Evolutionary conservation across 1,284 basidiomycete genomes (phyloP), one percentile per base, ranked within the genome.

Genomic region (Golubevia pallescens): DNA sequence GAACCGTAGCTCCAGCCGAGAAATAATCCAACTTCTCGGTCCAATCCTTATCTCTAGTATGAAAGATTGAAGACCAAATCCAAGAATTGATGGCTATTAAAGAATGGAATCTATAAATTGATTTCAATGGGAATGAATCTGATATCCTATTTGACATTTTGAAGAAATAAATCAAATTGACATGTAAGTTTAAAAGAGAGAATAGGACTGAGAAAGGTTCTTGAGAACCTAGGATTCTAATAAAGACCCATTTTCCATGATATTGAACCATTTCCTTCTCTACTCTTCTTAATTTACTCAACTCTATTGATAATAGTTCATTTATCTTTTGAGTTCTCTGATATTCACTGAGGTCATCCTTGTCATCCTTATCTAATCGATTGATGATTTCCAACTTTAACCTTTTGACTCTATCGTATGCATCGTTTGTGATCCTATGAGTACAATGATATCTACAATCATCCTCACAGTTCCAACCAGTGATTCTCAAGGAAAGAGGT

Each of bases 21-120:
- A 98, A 97, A 86, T 99, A 99, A 85, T 99, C 96, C 75, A 95
- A 77, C 71, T 92, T 93, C 86, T 99, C 97, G 0, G 96, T 99
- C 54, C 87, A 86, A 1, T 91, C 90, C 19, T 90, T 88, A 87
- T 98, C 96, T 88, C 97, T 88, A 0, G 92, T 93, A 84, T 99
- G 97, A 80, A 99, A 99, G 10, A 98, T 89, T 0, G 92, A 87
- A 5, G 92, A 94, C 93, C 94, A 97, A 28, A 93, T 80, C 97
- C 96, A 99, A 0, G 94, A 92, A 77, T 95, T 95, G 76, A 94
- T 88, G 81, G 92, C 94, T 55, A 92, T 87, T 62, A 89, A 84
- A 1, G 92, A 90, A 89, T 93, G 92, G 0, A 86, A 79, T 58
- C 90, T 71, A 84, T 95, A 93, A 79, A 91, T 93, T 1, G 70